Percentiles rank a stretch among this genome's conserved stretches.
phyloP scores from a whole-genome alignment of 2,329 filamentous ascomycete genomes.

The Diaporthe capsici region DNA sequence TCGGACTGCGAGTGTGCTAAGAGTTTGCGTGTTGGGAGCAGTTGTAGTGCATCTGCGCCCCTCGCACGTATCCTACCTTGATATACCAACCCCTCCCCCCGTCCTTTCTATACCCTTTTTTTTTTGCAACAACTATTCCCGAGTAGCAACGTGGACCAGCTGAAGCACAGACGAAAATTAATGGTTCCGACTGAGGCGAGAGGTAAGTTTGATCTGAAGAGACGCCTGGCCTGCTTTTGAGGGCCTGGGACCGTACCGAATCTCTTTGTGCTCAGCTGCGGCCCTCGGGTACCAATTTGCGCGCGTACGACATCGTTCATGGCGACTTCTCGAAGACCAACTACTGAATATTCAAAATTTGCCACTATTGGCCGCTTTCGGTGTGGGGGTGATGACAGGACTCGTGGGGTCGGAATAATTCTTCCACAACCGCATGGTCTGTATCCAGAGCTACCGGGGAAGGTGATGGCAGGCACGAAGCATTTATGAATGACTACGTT shows the following conservation, averaged over 20 bases:
- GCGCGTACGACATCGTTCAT: slow-evolving; percentile 23
- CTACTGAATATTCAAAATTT: slow-evolving; percentile 28
- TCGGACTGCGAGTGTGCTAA: slow-evolving; percentile 17
- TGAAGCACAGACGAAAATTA: slow-evolving; percentile 28
- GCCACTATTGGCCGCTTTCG: slow-evolving; percentile 20
- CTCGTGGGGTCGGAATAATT: neutral
- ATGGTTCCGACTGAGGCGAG: neutral
- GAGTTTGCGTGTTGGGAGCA: neutral
- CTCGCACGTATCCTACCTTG: neutral
- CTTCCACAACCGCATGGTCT: neutral
- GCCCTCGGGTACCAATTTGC: slow-evolving; percentile 2
- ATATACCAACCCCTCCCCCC: neutral
- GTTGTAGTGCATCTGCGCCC: slow-evolving; percentile 43
- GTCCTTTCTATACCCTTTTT: neutral
- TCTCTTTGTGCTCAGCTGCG: slow-evolving; percentile 5
- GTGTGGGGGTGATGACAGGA: slow-evolving; percentile 6
- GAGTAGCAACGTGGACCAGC: slow-evolving; percentile 24
- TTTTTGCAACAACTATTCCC: slow-evolving; percentile 3
- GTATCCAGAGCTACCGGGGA: neutral
- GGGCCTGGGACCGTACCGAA: neutral
- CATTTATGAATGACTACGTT: neutral
- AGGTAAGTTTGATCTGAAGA: slow-evolving; percentile 38
- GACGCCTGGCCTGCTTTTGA: slow-evolving; percentile 9
- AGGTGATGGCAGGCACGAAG: neutral
- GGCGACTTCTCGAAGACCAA: neutral